Evolutionary conservation across 2,329 filamentous ascomycete species (phyloP), one percentile per base, ranked within the genome.

Genomic region (Apiospora malaysiana): DNA sequence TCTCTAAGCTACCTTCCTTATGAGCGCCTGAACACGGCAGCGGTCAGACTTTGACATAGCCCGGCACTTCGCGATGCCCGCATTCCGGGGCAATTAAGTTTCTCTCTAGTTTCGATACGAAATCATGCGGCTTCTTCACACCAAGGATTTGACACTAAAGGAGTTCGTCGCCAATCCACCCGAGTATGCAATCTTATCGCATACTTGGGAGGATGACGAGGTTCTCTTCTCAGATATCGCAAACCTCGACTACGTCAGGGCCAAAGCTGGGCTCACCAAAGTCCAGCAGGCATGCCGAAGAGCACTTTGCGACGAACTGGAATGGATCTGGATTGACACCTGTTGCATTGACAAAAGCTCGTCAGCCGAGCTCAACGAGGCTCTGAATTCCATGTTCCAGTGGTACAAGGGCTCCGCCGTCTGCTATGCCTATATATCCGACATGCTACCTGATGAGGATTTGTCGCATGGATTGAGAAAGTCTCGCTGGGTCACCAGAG

Each of bases 361-460:
- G 2, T 63, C 56, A 10, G 56, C 32, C 18, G 56, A 63, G 63
- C 59, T 70, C 16, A 67, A 4, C n/a, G 43, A 45, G 21, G 65
- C 69, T n/a, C 73, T 75, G 4, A 73, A 73, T 16, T 59, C 46
- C 23, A 75, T 75, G 72, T 75, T 73, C n/a, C 65, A 65, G 1
- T 74, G 72, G 70, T 74, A 75, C 46, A 45, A 42, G 4, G 27
- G 71, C 37, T 68, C 71, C 4, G 63, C 9, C 4, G 56, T 10
- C 69, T 75, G 73, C 66, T 75, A 74, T 42, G 74, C 73, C 18
- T 75, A 74, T 67, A 46, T 75, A n/a, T 47, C 42, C 67, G 67
- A 68, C 45, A 45, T 37, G 27, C 27, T 42, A 2, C 37, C 47
- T 66, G 8, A 66, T 45, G 45, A 32, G 21, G 10, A 71, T 51